Conservation (phyloP, 2,329 filamentous ascomycete genomes). For the Allantophomopsis lycopodina region DNA sequence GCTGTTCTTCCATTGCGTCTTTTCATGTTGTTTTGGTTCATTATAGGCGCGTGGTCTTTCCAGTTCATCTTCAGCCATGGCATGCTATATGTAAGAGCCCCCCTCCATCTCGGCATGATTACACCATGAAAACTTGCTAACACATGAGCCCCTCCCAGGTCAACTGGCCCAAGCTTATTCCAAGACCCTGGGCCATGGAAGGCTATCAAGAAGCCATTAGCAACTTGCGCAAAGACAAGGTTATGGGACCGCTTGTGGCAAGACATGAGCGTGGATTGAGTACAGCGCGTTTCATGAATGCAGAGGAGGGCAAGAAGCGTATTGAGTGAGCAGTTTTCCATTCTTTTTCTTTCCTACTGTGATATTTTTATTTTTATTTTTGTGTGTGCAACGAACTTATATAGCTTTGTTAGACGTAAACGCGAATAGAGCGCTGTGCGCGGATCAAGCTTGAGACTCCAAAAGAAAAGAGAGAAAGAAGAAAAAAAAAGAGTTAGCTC, state of each 20-base stretch:
- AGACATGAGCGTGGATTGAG: conserved; percentile 73
- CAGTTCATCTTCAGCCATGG: conserved; percentile 75
- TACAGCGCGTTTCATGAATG: conserved; percentile 66
- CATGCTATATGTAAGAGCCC: conserved; percentile 75
- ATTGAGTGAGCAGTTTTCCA: conserved; percentile 54
- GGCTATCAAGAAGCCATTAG: conserved; percentile 78
- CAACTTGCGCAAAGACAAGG: conserved; percentile 67
- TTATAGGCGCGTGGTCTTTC: conserved; percentile 55
- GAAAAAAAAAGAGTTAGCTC: too few relatives aligned
- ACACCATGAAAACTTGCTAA: conserved; percentile 4
- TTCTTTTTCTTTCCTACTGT: not conserved
- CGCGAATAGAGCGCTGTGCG: not conserved
- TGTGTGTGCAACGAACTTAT: too few relatives aligned
- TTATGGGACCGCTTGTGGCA: conserved; percentile 64
- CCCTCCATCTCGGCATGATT: not conserved
- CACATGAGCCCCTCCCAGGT: conserved; percentile 39
- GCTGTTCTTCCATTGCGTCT: conserved; percentile 70
- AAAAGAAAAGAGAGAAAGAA: too few relatives aligned
- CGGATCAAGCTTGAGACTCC: too few relatives aligned
- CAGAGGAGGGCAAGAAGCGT: conserved; percentile 97
- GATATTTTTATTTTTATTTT: not conserved
- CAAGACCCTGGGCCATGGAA: conserved; percentile 72
- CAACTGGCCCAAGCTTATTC: conserved; percentile 96
- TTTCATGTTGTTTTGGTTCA: conserved; percentile 67
- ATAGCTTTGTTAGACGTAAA: not conserved